phyloP scores from a whole-genome alignment of 1,284 basidiomycete genomes.

The Sutorius eximius region DNA sequence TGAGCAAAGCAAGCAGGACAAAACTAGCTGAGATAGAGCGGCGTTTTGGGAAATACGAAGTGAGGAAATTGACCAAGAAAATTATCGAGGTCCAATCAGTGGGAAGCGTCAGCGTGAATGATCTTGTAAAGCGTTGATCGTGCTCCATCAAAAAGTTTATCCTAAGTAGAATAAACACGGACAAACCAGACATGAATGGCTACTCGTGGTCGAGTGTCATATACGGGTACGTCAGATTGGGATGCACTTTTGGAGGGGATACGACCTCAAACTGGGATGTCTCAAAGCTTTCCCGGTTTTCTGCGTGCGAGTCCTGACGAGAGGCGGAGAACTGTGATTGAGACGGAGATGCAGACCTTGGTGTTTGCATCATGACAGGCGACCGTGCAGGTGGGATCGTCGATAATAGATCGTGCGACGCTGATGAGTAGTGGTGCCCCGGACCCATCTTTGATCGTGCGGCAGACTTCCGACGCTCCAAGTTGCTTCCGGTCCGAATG shows the following conservation, averaged over 20 bases:
- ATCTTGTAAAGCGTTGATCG: constrained; percentile 17
- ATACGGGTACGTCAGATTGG: constrained; percentile 41
- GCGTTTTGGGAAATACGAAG: constrained; percentile 3
- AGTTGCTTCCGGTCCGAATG: constrained; percentile 37
- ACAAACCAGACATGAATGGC: constrained; percentile 14
- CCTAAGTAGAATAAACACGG: constrained; percentile 15
- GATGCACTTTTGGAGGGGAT: constrained; percentile 22
- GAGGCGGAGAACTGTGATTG: constrained; percentile 26
- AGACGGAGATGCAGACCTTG: constrained; percentile 31
- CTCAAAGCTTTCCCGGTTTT: constrained; percentile 31
- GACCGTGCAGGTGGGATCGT: constrained; percentile 8
- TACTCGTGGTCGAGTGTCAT: constrained; percentile 40
- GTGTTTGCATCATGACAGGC: constrained; percentile 20
- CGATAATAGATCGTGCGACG: constrained; percentile 32
- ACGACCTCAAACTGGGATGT: constrained; percentile 30
- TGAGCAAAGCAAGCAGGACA: constrained; percentile 23
- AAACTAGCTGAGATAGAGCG: constrained; percentile 16
- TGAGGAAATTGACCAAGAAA: constrained; percentile 8
- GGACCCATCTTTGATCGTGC: constrained; percentile 24
- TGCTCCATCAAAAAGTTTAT: constrained; percentile 9
- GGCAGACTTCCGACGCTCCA: constrained; percentile 31
- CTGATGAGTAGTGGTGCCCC: constrained; percentile 26
- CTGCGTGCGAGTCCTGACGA: constrained; percentile 35
- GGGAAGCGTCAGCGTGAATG: constrained; percentile 10
- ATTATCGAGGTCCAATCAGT: constrained; percentile 3